Evolutionary conservation across 2,329 filamentous ascomycete genomes (phyloP).

Genomic region (Raffaelea arxii): DNA sequence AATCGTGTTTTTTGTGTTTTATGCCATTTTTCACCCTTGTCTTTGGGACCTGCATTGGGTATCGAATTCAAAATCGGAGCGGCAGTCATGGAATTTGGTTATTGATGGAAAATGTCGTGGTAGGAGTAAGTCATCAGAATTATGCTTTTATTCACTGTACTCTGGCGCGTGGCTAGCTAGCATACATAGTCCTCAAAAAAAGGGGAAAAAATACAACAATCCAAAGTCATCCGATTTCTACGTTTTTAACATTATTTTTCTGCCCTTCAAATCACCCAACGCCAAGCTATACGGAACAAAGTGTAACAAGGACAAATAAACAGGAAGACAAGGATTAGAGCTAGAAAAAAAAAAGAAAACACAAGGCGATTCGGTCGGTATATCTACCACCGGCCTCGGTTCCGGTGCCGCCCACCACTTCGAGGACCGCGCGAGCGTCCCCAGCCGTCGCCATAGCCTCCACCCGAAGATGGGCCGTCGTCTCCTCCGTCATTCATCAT

Average conservation of each 20-base stretch:
- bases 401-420: slow-evolving; percentile 43
- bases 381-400: slow-evolving; percentile 37
- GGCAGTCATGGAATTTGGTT: no score
- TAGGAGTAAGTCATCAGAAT: no score
- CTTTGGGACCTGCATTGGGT: no score
- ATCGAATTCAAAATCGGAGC: no score
- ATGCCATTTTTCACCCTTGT: neutral
- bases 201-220: no score
- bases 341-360: neutral
- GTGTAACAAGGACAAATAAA: neutral
- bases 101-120: no score
- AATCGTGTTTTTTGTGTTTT: neutral
- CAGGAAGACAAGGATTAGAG: neutral
- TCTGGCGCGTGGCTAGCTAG: no score
- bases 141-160: no score
- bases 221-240: no score
- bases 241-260: no score
- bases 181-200: no score
- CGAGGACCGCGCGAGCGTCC: slow-evolving; percentile 37
- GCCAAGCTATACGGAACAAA: neutral
- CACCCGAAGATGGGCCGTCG: slow-evolving; percentile 21
- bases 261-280: no score
- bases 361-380: neutral
- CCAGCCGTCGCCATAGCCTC: slow-evolving; percentile 34
- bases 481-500: slow-evolving; percentile 23